Evolutionary conservation across 331 rosid genomes (phyloP), one percentile per base, ranked within the genome.

Genomic region (Dryas integrifolia): DNA sequence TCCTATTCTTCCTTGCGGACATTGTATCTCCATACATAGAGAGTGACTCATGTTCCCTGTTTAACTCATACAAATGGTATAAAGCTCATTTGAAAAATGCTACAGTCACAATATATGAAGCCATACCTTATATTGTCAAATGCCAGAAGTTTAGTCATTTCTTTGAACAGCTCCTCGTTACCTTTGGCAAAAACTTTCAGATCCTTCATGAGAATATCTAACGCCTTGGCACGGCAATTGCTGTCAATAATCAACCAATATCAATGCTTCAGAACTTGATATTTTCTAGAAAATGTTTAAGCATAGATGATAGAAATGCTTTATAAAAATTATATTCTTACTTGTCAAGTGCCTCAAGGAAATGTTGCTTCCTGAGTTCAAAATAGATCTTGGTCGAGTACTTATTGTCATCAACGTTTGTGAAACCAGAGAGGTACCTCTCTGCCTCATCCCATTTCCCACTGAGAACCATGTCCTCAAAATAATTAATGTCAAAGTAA

Each of bases 371-470:
- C 72, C 88, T 76, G 57, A 88, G 16, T 39, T 77, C 82, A 57
- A 84, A 84, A 60, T 67, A 86, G 7, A 74, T 78, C 75, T 84
- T 75, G 47, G 69, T 58, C 2, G 89, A 84, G 74, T 57, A 10
- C 15, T 10, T 5, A 49, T 77, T 76, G 77, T 79, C 85, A 3
- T 50, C n/a, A 13, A 76, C 4, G 3, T 52, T 58, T 12, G 80
- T 78, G 72, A 86, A 88, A 10, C 75, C 80, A 48, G 84, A 74
- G 5, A 82, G 74, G 68, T 88, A 84, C 5, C 46, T 76, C 67
- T 86, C 86, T 46, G 82, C 88, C 6, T 86, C 87, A 8, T 71
- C 70, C 83, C 82, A 88, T 10, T 63, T 70, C 13, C 90, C 86
- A 15, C 64, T 11, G 35, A 77, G 70, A 48, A 82, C 77, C 78